Base-by-base conservation (phyloP, 345 rosid genomes). In the Arabidopsis suecica region DNA sequence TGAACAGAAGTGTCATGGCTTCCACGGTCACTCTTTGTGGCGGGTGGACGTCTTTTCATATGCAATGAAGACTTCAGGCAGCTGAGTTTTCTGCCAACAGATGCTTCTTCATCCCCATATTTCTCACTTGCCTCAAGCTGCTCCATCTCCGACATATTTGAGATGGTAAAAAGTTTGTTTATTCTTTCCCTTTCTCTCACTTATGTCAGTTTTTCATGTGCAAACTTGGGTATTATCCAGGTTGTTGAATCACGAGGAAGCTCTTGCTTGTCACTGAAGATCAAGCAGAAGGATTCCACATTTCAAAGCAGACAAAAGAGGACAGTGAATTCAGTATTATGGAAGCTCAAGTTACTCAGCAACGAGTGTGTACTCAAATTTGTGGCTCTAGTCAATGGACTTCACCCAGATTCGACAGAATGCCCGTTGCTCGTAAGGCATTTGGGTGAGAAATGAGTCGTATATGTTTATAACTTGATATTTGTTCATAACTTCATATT, bases 271-370 rank as follows among this genome's bases (percentile, higher is more conserved):
- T 84, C 84, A 48, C 61, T 90, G 49, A 49, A 73, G 69, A 60
- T 90, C 47, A 76, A 82, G 64, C 45, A 20, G 11, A 77, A 77
- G 80, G 62, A 37, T 60, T 80, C 81, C 28, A 50, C 85, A 42
- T 79, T 79, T 20, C 74, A 83, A 65, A 78, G 68, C 69, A 60
- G 60, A 14, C 79, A 59, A 25, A 49, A 73, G 0, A 76, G 78
- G 38, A 72, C 65, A 59, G 69, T 61, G 23, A 71, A 50, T 20
- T 61, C 78, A 54, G 64, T 69, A 59, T 84, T 65, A 34, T 88
- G 98, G 96, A 91, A 86, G 79, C 76, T 91, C 51, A 88, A 84
- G 80, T 86, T 95, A 87, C 84, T 71, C 75, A 88, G 91, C 1
- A 79, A 77, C 50, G 83, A 79, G 8, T 76, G 86, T 74, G 73